A percentile compares a stretch with the other conserved stretches of the same genome.
Evolutionary conservation across 257 asterid genomes (phyloP).

Genomic region (Dorcoceras hygrometricum): DNA sequence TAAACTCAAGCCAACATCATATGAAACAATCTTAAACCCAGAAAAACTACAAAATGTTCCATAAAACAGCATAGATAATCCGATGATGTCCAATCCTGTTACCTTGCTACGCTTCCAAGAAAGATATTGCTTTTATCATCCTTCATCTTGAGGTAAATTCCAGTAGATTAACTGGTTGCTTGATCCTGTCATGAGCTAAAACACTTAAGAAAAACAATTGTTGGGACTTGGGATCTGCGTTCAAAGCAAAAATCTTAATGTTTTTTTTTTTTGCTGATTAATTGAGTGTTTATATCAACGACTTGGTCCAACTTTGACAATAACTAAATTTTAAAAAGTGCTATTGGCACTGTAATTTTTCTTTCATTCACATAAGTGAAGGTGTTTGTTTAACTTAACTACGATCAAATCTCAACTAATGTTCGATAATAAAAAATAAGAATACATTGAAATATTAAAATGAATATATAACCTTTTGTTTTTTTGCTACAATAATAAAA

Average conservation of each 20-base stretch:
- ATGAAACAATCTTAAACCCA: background rate
- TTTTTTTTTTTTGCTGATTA: no score
- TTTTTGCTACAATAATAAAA: no score
- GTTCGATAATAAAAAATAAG: no score
- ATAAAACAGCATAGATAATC: background rate
- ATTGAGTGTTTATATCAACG: no score
- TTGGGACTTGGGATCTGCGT: background rate
- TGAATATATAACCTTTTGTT: no score
- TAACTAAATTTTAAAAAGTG: background rate
- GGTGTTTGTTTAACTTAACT: no score
- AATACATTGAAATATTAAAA: no score
- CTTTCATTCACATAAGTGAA: background rate
- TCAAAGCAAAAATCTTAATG: no score
- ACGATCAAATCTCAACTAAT: no score
- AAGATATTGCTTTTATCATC: background rate
- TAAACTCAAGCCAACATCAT: conserved; percentile 9
- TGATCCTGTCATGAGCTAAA: no score
- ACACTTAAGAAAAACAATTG: no score
- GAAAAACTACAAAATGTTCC: background rate
- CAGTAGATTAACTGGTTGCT: background rate
- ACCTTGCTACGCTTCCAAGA: conserved; percentile 11
- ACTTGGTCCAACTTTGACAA: background rate
- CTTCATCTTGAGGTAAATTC: background rate
- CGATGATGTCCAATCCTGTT: background rate
- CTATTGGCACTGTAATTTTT: no score